These are phyloP conservation scores for Amaranthus cruentus DNA, from an alignment of 148 eudicot species.

Conservation along the genomic window DNA sequence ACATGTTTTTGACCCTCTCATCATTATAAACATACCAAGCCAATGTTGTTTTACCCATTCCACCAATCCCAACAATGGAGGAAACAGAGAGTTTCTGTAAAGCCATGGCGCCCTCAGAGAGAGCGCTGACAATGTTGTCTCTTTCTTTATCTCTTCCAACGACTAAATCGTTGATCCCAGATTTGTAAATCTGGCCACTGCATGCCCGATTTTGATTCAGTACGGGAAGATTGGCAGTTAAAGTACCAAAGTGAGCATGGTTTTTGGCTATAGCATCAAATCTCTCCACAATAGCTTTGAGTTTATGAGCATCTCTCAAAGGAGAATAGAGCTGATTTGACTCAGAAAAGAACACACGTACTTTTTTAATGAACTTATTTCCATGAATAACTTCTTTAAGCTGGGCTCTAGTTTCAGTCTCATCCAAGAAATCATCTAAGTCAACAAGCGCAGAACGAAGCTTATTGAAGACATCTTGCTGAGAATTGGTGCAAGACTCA, in stretches of 20 bases:
- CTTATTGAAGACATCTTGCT: not conserved
- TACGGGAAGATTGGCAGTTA: not conserved
- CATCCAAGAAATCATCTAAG: slow-evolving; percentile 8
- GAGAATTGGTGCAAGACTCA: not conserved
- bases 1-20: not conserved
- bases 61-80: slow-evolving; percentile 15
- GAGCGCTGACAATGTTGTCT: slow-evolving; percentile 1
- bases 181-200: not conserved
- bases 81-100: not conserved
- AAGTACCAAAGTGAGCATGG: not conserved
- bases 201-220: not conserved
- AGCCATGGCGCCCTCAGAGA: slow-evolving; percentile 1
- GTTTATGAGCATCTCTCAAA: not conserved
- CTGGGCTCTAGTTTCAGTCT: not conserved
- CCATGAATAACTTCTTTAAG: not conserved
- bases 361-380: not conserved
- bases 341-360: not conserved
- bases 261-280: not conserved
- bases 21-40: slow-evolving; percentile 9
- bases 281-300: not conserved
- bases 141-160: slow-evolving; percentile 11
- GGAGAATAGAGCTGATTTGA: slow-evolving; percentile 11
- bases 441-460: not conserved
- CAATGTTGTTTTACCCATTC: slow-evolving; percentile 15
- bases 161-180: not conserved